phyloP scores from a whole-genome alignment of 2,329 filamentous ascomycete species.

The Dothideomycetes sp. region DNA sequence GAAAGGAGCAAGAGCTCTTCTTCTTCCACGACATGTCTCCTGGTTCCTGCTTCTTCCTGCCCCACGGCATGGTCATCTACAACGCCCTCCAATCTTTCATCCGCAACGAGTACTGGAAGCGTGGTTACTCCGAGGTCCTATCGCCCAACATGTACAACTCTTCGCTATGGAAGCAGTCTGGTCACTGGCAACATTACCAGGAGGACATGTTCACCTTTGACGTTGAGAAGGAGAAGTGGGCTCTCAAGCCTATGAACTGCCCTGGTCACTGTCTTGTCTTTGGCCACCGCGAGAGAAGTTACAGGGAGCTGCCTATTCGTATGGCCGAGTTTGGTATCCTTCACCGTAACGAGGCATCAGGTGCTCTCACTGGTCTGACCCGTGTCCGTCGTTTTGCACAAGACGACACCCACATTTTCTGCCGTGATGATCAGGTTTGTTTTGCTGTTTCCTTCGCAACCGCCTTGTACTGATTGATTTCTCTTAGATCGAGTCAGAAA shows the following conservation, averaged over 20 bases:
- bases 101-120: slow-evolving; percentile 79
- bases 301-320: slow-evolving; percentile 80
- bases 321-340: slow-evolving; percentile 94
- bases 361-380: slow-evolving; percentile 80
- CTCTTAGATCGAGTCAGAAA: slow-evolving; percentile 63
- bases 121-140: slow-evolving; percentile 89
- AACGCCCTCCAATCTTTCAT: slow-evolving; percentile 77
- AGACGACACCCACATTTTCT: slow-evolving; percentile 96
- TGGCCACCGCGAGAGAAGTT: slow-evolving; percentile 70
- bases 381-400: slow-evolving; percentile 90
- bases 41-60: slow-evolving; percentile 83
- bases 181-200: slow-evolving; percentile 87
- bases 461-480: slow-evolving; percentile 11
- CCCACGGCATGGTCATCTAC: slow-evolving; percentile 87
- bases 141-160: slow-evolving; percentile 96
- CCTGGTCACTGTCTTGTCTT: slow-evolving; percentile 89
- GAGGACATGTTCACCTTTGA: slow-evolving; percentile 92
- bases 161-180: slow-evolving; percentile 84
- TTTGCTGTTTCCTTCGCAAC: slow-evolving; percentile 1
- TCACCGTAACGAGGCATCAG: slow-evolving; percentile 90
- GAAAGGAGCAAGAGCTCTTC: slow-evolving; percentile 91
- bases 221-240: slow-evolving; percentile 74
- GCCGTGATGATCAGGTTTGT: slow-evolving; percentile 71
- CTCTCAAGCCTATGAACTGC: slow-evolving; percentile 96
- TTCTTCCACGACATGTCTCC: slow-evolving; percentile 94